phyloP scores from a whole-genome alignment of 139 green algal species.

The Chlamydomonas sphaeroides region DNA sequence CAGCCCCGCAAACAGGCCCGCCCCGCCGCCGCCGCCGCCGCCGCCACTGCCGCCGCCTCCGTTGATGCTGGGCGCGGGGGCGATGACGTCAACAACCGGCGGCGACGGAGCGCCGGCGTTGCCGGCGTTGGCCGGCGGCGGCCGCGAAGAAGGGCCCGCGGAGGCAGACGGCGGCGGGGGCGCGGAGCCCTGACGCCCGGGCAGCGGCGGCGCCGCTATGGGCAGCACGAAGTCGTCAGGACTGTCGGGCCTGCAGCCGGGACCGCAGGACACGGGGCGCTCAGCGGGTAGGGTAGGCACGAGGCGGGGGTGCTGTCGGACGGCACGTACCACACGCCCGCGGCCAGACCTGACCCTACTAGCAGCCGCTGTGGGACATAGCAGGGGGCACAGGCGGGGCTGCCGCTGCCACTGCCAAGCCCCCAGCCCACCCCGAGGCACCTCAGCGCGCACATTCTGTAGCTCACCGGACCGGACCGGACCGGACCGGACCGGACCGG shows the following conservation, averaged over 20 bases:
- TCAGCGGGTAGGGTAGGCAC: neutral
- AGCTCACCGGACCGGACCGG: too few species aligned
- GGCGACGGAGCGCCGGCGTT: neutral
- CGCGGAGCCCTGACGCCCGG: neutral
- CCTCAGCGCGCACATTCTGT: too few species aligned
- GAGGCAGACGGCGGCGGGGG: neutral
- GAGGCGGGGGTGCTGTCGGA: too few species aligned
- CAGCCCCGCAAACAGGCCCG: neutral
- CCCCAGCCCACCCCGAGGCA: too few species aligned
- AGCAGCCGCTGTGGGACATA: too few species aligned
- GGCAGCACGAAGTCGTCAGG: constrained; percentile 5
- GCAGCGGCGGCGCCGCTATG: neutral
- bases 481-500: too few species aligned
- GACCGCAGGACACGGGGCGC: too few species aligned
- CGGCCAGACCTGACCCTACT: too few species aligned
- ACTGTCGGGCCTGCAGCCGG: neutral
- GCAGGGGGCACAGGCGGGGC: too few species aligned
- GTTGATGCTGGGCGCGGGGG: neutral
- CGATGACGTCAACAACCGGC: constrained; percentile 17
- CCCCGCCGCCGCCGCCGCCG: constrained; percentile 3
- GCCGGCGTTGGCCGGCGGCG: too few species aligned
- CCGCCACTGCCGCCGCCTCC: neutral
- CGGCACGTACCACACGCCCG: too few species aligned
- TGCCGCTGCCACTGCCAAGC: too few species aligned
- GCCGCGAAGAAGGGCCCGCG: neutral